Evolutionary conservation across 2,329 filamentous ascomycete species (phyloP).

Genomic region (Macrophomina pseudophaseolina): DNA sequence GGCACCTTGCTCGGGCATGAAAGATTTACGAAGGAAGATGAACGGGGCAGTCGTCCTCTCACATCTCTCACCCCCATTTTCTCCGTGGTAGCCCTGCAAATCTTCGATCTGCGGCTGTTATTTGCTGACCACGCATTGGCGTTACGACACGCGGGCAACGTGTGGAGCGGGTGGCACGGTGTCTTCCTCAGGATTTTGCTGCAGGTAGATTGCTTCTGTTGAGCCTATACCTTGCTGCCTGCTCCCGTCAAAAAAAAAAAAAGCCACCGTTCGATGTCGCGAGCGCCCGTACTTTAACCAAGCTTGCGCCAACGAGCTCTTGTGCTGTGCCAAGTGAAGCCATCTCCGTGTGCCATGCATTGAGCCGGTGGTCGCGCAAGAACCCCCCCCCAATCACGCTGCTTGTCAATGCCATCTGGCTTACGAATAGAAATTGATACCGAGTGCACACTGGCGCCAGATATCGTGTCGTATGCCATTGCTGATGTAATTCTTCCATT

Average conservation of each 20-base stretch:
- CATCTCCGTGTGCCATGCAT: slow-evolving; percentile 11
- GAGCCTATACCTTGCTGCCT: background rate
- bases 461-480: background rate
- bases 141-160: slow-evolving; percentile 10
- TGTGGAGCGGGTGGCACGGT: background rate
- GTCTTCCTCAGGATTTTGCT: slow-evolving; percentile 7
- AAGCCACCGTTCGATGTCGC: slow-evolving; percentile 6
- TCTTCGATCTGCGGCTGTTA: slow-evolving; percentile 11
- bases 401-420: background rate
- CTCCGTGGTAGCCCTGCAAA: slow-evolving; percentile 9
- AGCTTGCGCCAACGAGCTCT: slow-evolving; percentile 21
- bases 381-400: background rate
- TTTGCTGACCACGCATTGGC: slow-evolving; percentile 13
- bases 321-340: slow-evolving; percentile 13
- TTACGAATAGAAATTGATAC: background rate
- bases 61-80: slow-evolving; percentile 7
- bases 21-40: background rate
- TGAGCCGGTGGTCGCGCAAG: background rate
- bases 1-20: background rate
- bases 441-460: background rate
- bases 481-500: slow-evolving; percentile 8
- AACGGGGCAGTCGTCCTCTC: background rate
- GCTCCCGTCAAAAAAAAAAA: background rate
- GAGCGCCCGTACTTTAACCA: background rate
- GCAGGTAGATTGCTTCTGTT: background rate